Evolutionary conservation across 306 rosid genomes (phyloP).

Genomic region (Gastrolobium villosum): DNA sequence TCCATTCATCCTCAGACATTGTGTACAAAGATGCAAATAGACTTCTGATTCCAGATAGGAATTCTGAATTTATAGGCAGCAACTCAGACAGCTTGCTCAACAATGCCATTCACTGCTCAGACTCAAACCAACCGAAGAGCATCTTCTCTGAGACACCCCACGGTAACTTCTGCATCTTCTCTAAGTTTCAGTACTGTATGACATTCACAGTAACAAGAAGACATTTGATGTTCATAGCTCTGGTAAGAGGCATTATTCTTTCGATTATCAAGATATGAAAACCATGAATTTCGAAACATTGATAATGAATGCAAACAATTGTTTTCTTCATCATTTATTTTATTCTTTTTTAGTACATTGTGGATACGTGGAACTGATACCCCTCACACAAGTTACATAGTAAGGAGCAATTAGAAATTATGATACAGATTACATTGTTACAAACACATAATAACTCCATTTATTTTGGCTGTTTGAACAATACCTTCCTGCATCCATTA

Average conservation of each 20-base stretch:
- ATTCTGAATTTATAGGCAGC: conserved; percentile 51
- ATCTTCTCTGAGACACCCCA: conserved; percentile 55
- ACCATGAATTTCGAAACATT: conserved; percentile 10
- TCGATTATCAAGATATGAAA: conserved; percentile 17
- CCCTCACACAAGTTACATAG: not conserved
- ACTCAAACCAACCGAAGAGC: conserved; percentile 52
- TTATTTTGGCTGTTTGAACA: conserved; percentile 17
- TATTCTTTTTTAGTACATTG: not conserved
- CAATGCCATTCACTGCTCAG: conserved; percentile 49
- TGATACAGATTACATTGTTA: conserved; percentile 30
- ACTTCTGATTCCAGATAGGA: conserved; percentile 48
- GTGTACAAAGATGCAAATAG: conserved; percentile 40
- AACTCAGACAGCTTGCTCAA: conserved; percentile 50
- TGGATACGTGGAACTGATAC: conserved; percentile 26
- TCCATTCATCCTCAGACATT: conserved; percentile 40
- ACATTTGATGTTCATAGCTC: conserved; percentile 12
- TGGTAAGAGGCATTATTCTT: not conserved
- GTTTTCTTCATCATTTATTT: conserved; percentile 4
- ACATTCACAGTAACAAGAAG: conserved; percentile 10
- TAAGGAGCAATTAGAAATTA: conserved; percentile 38
- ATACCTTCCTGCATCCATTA: conserved; percentile 11
- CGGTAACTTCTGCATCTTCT: conserved; percentile 56
- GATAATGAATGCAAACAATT: conserved; percentile 24
- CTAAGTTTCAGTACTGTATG: conserved; percentile 8
- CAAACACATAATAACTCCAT: conserved; percentile 22